phyloP scores from a whole-genome alignment of 2,329 filamentous ascomycete species.

The Pseudogymnoascus sp. region DNA sequence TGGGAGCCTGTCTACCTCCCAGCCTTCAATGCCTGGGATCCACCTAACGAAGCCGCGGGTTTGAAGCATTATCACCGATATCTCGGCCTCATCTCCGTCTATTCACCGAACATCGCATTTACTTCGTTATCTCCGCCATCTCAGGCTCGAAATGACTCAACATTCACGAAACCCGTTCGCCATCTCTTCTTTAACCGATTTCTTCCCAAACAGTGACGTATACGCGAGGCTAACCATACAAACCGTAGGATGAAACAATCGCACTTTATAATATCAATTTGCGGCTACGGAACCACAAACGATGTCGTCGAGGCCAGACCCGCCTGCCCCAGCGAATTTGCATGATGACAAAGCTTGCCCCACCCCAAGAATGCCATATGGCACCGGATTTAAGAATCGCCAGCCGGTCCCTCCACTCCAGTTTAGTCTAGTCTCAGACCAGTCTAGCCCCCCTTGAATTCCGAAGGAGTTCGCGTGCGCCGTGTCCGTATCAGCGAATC shows the following conservation, averaged over 20 bases:
- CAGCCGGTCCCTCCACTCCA: background rate
- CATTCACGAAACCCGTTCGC: background rate
- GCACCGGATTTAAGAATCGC: conserved; percentile 4
- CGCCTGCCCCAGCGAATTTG: background rate
- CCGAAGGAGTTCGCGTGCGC: background rate
- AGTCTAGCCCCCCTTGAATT: background rate
- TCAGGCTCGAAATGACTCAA: background rate
- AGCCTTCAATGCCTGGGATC: background rate
- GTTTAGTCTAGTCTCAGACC: background rate
- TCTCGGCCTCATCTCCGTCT: background rate
- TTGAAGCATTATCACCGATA: background rate
- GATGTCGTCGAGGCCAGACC: background rate
- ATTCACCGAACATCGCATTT: background rate
- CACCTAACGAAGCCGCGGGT: background rate
- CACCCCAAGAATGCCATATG: background rate
- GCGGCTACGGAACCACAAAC: background rate
- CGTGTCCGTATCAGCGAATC: background rate
- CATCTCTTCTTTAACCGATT: background rate
- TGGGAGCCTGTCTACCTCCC: background rate
- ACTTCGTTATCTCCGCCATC: background rate
- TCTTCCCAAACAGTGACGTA: background rate
- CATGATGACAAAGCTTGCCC: background rate
- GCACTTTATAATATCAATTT: background rate
- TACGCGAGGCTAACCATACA: background rate
- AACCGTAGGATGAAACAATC: background rate